Evolutionary conservation across 768 basidiomycete species (phyloP).

Genomic region (Hypholoma fasciculare): DNA sequence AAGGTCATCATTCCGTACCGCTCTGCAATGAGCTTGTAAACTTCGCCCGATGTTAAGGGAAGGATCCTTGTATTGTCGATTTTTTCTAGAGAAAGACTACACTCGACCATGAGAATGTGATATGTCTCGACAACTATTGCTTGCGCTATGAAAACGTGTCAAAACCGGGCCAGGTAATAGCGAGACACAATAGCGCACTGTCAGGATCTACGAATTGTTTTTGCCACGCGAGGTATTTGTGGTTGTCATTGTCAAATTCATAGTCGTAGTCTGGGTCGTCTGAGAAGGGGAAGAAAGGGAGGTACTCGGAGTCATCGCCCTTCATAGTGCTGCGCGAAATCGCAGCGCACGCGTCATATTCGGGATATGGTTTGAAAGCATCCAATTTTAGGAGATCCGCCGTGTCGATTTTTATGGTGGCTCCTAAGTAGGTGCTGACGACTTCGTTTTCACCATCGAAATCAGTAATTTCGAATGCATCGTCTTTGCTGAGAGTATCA

Average conservation of each 20-base stretch:
- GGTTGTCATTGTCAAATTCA: conserved; percentile 36
- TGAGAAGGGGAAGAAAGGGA: conserved; percentile 63
- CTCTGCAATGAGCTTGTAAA: conserved; percentile 1
- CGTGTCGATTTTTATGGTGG: not conserved
- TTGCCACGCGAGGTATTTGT: conserved; percentile 55
- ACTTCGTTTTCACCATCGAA: not conserved
- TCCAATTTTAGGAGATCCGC: no score
- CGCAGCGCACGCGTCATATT: conserved; percentile 62
- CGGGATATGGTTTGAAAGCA: conserved; percentile 23
- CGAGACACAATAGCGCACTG: conserved; percentile 23
- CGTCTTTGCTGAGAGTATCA: not conserved
- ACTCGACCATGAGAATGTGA: conserved; percentile 37
- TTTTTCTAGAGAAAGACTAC: conserved; percentile 37
- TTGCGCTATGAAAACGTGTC: conserved; percentile 35
- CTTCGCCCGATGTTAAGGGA: conserved; percentile 23
- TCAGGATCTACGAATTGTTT: conserved; percentile 29
- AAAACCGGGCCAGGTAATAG: not conserved
- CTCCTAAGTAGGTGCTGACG: no score
- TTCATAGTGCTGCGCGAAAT: conserved; percentile 42
- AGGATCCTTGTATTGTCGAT: conserved; percentile 53
- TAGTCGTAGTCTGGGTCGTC: conserved; percentile 59
- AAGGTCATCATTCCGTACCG: not conserved
- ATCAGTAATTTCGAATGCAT: not conserved
- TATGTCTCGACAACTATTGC: conserved; percentile 49
- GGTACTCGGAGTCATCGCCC: conserved; percentile 57